These are phyloP conservation scores for Rhodotorula sp. DNA, from an alignment of 1,284 basidiomycete species.

Conservation along the genomic window DNA sequence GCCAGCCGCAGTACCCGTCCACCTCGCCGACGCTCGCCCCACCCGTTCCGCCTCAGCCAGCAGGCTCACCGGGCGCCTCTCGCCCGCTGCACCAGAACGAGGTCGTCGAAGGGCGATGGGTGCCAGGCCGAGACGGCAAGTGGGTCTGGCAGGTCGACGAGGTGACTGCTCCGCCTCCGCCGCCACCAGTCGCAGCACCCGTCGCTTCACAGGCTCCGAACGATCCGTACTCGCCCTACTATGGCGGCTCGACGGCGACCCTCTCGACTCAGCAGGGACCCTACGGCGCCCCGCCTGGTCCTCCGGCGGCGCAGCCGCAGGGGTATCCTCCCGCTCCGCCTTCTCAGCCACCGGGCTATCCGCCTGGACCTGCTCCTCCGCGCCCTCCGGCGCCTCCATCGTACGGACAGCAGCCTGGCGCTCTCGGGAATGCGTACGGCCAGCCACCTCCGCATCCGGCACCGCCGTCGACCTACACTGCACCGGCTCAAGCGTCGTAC, in stretches of 20 bases:
- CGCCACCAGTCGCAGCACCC: background rate
- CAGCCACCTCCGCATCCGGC: background rate
- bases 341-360: background rate
- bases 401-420: background rate
- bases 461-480: background rate
- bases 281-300: background rate
- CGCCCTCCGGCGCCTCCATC: background rate
- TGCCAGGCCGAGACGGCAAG: background rate
- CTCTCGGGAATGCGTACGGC: background rate
- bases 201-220: background rate
- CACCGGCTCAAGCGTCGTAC: background rate
- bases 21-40: background rate
- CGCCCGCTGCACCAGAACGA: background rate
- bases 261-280: no score
- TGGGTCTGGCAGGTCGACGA: conserved; percentile 7
- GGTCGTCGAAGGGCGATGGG: background rate
- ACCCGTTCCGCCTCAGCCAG: background rate
- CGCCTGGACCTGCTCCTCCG: background rate
- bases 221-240: no score
- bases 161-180: background rate
- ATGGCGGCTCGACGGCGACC: no score
- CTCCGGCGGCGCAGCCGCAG: background rate
- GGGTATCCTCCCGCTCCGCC: background rate
- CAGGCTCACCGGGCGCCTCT: background rate
- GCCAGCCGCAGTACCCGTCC: background rate